phyloP scores from a whole-genome alignment of 305 asterid genomes.

The Stenogyne calaminthoides region DNA sequence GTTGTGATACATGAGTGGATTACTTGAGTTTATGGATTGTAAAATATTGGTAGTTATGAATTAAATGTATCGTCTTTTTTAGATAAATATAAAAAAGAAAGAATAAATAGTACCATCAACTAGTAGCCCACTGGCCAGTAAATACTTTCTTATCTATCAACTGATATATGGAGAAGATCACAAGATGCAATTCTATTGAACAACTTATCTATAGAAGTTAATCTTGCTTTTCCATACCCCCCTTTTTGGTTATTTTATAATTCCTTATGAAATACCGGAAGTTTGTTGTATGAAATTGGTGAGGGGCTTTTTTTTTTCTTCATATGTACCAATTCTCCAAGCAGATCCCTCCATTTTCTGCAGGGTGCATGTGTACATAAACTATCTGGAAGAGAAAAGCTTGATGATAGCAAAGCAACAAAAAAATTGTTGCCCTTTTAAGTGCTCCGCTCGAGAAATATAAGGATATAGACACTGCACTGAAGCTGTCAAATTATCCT shows the following conservation, averaged over 20 bases:
- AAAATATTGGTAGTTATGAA: not conserved
- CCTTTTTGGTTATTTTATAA: not conserved
- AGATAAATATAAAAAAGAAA: not conserved
- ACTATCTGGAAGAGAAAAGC: constrained; percentile 84
- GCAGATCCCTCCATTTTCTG: constrained; percentile 34
- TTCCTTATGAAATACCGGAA: constrained; percentile 9
- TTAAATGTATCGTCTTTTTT: not conserved
- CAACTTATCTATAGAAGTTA: not conserved
- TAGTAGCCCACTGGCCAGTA: constrained; percentile 7
- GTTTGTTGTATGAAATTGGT: not conserved
- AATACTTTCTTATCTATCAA: not conserved
- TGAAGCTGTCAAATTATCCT: constrained; percentile 91
- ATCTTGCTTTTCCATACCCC: not conserved
- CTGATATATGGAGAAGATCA: constrained; percentile 1
- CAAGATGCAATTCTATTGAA: constrained; percentile 15
- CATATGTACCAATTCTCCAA: constrained; percentile 21
- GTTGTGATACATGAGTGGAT: not conserved
- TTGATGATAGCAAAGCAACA: constrained; percentile 81
- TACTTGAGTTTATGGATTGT: not conserved
- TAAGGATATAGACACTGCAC: constrained; percentile 87
- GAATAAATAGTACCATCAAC: not conserved
- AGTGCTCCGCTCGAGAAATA: constrained; percentile 98
- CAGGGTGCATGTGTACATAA: constrained; percentile 91
- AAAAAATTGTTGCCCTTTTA: constrained; percentile 87
- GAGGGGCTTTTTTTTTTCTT: constrained; percentile 2